Evolutionary conservation across 257 asterid species (phyloP).

Genomic region (Solanum bulbocastanum): DNA sequence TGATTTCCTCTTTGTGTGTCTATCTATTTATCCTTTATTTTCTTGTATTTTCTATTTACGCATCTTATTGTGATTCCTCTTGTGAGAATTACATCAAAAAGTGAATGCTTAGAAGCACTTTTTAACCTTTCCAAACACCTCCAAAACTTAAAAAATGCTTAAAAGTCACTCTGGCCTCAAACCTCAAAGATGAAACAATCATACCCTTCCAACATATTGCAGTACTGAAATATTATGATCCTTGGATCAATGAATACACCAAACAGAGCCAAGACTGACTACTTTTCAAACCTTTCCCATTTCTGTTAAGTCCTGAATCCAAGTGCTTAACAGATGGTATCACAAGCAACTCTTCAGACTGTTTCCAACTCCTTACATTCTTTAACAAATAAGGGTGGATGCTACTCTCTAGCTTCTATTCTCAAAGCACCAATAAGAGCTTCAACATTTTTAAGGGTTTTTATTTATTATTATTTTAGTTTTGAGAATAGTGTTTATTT

Average conservation of each 20-base stretch:
- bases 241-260: not conserved
- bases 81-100: too few species aligned
- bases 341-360: not conserved
- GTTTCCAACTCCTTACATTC: not conserved
- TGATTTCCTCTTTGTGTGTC: too few species aligned
- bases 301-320: not conserved
- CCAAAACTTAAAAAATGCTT: not conserved
- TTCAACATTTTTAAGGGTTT: not conserved
- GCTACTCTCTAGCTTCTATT: not conserved
- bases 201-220: not conserved
- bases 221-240: not conserved
- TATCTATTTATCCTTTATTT: too few species aligned
- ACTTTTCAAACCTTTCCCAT: not conserved
- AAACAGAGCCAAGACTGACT: not conserved
- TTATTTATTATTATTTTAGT: not conserved
- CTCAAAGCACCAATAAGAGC: not conserved
- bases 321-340: not conserved
- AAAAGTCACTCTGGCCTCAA: not conserved
- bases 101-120: not conserved
- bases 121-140: not conserved
- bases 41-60: too few species aligned
- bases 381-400: not conserved
- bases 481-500: not conserved
- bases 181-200: not conserved
- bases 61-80: too few species aligned